Evolutionary conservation across 2,329 filamentous ascomycete genomes (phyloP), one percentile per base, ranked within the genome.

Genomic region (Ophiobolus disseminans): DNA sequence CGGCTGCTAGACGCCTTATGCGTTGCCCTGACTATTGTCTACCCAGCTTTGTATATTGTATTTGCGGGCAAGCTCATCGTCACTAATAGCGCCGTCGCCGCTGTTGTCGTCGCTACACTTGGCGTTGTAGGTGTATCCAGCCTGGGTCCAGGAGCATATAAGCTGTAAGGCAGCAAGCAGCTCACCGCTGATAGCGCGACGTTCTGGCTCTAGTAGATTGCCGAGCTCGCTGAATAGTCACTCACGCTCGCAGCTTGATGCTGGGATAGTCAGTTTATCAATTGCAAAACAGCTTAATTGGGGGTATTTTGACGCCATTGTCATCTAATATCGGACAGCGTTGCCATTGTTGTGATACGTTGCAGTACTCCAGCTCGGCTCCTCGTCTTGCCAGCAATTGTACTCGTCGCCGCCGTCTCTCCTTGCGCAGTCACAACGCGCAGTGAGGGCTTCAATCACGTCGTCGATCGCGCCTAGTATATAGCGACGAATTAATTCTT

Each of bases 221-320:
- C 40, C 40, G 16, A 44, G 30, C 28, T 44, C 40, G 20, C 40
- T 44, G 19, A 42, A 42, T 11, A 42, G 40, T 6, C 40, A 9
- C n/a, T n/a, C n/a, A n/a, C n/a, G n/a, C n/a, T n/a, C 17, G 16
- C 30, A 41, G 16, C 39, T 41, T 28, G 39, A 41, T 41, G 39
- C 39, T 41, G 39, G 23, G 39, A 41, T 41, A n/a, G 39, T 41
- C 25, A 41, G 23, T 31, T 31, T 41, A 32, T 41, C 39, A 16
- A 41, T 41, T 21, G 39, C 39, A 41, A 41, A 41, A 5, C 20
- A 11, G 17, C 17, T 25, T 11, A 35, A 35, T 13, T 36, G 3
- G 20, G 40, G 40, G 40, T 44, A 44, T 44, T 44, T 44, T 34
- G 40, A 16, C 19, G 11, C 4, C 30, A 44, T 35, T 36, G 2